phyloP scores from a whole-genome alignment of 202 grass and related monocot species.

The Brachypodium distachyon region DNA sequence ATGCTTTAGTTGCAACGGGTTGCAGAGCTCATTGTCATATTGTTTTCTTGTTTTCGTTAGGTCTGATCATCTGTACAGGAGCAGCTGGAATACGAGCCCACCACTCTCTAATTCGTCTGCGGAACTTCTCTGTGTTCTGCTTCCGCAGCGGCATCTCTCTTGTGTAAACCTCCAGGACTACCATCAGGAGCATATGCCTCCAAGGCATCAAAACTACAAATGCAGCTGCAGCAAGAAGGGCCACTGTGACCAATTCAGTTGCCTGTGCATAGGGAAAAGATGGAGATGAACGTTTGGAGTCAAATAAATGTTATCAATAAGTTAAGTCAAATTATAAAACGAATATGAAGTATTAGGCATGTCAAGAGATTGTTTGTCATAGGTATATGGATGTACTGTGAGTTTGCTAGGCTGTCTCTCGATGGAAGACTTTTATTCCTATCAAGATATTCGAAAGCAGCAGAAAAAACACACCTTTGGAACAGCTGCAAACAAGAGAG shows the following conservation, averaged over 20 bases:
- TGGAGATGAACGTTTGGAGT: slow-evolving; percentile 9
- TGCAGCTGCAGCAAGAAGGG: slow-evolving; percentile 32
- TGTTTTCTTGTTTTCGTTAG: slow-evolving; percentile 55
- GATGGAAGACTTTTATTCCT: not conserved
- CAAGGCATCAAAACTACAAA: slow-evolving; percentile 40
- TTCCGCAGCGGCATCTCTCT: slow-evolving; percentile 86
- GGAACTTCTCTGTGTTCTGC: slow-evolving; percentile 53
- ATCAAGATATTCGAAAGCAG: not conserved
- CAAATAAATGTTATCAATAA: not conserved
- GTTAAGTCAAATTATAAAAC: not conserved
- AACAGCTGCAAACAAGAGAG: slow-evolving; percentile 60
- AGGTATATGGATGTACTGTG: not conserved
- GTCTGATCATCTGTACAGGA: slow-evolving; percentile 66
- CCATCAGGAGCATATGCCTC: slow-evolving; percentile 39
- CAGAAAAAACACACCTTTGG: slow-evolving; percentile 43
- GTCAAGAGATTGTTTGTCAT: not conserved
- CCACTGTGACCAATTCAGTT: slow-evolving; percentile 44
- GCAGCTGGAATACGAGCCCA: slow-evolving; percentile 82
- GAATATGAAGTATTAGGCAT: not conserved
- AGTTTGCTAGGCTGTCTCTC: not conserved
- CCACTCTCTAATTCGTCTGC: slow-evolving; percentile 61
- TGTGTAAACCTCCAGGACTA: slow-evolving; percentile 52
- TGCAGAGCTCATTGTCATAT: slow-evolving; percentile 20
- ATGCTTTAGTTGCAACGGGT: not conserved
- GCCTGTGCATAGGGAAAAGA: slow-evolving; percentile 33